These are phyloP conservation scores for Tympanopsis confertula DNA, from an alignment of 2,329 filamentous ascomycete species.

Conservation along the genomic window DNA sequence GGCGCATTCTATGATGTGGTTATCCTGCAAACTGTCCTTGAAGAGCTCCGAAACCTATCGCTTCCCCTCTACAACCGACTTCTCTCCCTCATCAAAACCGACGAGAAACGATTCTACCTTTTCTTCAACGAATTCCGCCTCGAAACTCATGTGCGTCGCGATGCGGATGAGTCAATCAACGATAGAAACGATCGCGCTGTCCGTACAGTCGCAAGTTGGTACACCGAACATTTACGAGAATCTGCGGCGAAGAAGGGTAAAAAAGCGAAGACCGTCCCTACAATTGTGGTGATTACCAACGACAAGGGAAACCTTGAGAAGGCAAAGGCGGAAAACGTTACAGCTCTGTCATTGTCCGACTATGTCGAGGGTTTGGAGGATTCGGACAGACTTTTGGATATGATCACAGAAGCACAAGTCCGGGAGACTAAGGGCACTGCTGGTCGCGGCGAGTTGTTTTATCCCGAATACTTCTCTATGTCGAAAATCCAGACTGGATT, in stretches of 20 bases:
- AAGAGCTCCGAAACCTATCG: constrained; percentile 89
- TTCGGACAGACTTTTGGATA: constrained; percentile 75
- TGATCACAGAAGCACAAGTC: constrained; percentile 63
- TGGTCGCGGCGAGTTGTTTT: constrained; percentile 60
- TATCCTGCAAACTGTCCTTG: constrained; percentile 86
- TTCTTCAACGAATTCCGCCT: constrained; percentile 98
- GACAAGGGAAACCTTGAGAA: constrained; percentile 80
- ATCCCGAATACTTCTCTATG: constrained; percentile 77
- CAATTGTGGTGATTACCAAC: constrained; percentile 86
- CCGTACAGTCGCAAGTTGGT: constrained; percentile 78
- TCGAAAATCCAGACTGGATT: constrained; percentile 92
- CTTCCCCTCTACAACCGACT: constrained; percentile 90
- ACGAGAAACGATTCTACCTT: constrained; percentile 94
- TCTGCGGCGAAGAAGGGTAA: constrained; percentile 28
- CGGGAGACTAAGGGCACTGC: constrained; percentile 18
- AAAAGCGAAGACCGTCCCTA: constrained; percentile 50
- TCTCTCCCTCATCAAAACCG: constrained; percentile 80
- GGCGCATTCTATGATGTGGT: constrained; percentile 94
- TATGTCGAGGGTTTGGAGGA: constrained; percentile 81
- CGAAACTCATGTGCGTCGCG: constrained; percentile 74
- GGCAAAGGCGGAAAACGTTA: constrained; percentile 64
- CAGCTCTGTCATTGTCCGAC: constrained; percentile 55
- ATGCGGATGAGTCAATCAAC: constrained; percentile 76
- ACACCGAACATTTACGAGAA: constrained; percentile 59
- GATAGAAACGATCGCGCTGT: constrained; percentile 93